These are phyloP conservation scores for Hamigera avellanea DNA, from an alignment of 495 filamentous ascomycete genomes.

Conservation along the genomic window DNA sequence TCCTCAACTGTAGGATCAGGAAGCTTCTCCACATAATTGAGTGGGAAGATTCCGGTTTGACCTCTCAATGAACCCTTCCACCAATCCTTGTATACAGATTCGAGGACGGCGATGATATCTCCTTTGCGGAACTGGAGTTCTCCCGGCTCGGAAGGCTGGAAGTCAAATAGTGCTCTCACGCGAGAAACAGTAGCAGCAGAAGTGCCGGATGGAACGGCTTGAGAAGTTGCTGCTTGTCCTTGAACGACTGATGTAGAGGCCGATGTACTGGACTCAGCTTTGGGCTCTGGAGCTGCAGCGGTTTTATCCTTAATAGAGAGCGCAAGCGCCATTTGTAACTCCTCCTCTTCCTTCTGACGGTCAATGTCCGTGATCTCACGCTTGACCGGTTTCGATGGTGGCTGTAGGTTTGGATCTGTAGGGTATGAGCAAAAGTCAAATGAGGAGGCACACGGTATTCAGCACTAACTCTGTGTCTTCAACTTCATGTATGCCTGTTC, in stretches of 20 bases:
- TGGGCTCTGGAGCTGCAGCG: constrained; percentile 14
- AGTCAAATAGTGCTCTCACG: constrained; percentile 89
- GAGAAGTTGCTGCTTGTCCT: constrained; percentile 27
- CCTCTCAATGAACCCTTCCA: constrained; percentile 94
- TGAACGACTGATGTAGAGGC: constrained; percentile 29
- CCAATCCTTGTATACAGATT: constrained; percentile 98
- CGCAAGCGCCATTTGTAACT: constrained; percentile 90
- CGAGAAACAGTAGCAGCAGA: constrained; percentile 96
- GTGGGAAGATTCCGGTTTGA: constrained; percentile 92
- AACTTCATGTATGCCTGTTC: constrained; percentile 85
- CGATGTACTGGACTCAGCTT: constrained; percentile 20
- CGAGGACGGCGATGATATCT: constrained; percentile 92
- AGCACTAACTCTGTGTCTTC: constrained; percentile 55
- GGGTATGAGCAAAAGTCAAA: constrained; percentile 6
- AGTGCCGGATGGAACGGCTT: constrained; percentile 53
- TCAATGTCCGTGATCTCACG: constrained; percentile 80
- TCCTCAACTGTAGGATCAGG: constrained; percentile 91
- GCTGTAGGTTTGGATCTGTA: constrained; percentile 79
- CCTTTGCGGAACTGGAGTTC: constrained; percentile 95
- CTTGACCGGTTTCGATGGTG: constrained; percentile 88
- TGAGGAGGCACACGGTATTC: background rate
- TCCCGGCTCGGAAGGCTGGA: constrained; percentile 82
- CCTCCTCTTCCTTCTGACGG: constrained; percentile 92
- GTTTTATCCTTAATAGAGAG: constrained; percentile 79
- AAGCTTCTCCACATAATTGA: constrained; percentile 98